Evolutionary conservation across 192 early-diverging fungal genomes (phyloP).

Genomic region (Chytriomyces hyalinus): DNA sequence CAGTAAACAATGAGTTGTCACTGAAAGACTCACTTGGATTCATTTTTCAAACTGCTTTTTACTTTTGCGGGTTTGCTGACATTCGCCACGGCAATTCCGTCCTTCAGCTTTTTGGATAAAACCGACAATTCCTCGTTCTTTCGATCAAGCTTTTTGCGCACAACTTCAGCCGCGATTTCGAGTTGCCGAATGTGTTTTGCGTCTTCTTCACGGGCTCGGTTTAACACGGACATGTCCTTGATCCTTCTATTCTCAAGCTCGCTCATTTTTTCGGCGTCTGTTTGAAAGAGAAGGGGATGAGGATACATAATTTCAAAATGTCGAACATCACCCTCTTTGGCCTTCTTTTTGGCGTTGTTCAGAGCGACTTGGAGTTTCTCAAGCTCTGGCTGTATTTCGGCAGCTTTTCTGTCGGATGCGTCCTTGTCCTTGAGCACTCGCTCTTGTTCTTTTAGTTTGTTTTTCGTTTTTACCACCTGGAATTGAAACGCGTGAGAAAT

Average conservation of each 20-base stretch:
- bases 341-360: conserved; percentile 48
- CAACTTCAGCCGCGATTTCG: conserved; percentile 45
- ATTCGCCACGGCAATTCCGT: conserved; percentile 10
- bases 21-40: too few species aligned
- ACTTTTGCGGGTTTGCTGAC: conserved; percentile 9
- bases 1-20: background rate
- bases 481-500: background rate
- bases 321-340: conserved; percentile 50
- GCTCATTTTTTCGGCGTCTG: conserved; percentile 51
- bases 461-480: conserved; percentile 46
- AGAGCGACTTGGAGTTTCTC: conserved; percentile 38
- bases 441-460: conserved; percentile 46
- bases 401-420: conserved; percentile 17
- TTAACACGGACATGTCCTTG: conserved; percentile 43
- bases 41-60: background rate
- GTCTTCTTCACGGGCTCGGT: conserved; percentile 55
- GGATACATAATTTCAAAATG: background rate
- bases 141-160: conserved; percentile 52
- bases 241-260: conserved; percentile 45
- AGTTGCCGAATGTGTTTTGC: conserved; percentile 43
- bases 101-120: conserved; percentile 32
- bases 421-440: conserved; percentile 47
- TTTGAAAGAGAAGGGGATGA: conserved; percentile 3
- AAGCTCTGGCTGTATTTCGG: conserved; percentile 48
- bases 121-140: conserved; percentile 46